These are phyloP conservation scores for Golubevia pallescens DNA, from an alignment of 1,284 basidiomycete species.

Conservation along the genomic window DNA sequence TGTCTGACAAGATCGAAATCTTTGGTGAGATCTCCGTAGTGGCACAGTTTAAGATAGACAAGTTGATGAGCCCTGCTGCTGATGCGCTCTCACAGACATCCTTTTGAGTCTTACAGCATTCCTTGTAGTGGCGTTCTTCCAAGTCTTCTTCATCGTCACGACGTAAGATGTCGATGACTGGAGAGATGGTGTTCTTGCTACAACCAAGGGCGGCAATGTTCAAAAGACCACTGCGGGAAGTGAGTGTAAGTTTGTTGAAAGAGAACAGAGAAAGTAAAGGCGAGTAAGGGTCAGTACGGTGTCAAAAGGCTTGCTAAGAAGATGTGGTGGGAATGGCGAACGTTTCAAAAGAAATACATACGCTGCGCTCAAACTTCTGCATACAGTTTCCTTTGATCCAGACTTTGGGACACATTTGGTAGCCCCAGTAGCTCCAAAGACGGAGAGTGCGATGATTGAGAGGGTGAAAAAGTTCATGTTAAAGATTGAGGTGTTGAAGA, in stretches of 20 bases:
- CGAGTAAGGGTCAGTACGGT: neutral
- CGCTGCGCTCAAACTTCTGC: too few relatives aligned
- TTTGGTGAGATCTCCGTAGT: neutral
- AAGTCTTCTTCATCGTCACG: neutral
- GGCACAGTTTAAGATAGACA: neutral
- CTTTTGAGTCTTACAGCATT: neutral
- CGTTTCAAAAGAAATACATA: too few relatives aligned
- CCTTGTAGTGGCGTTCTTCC: neutral
- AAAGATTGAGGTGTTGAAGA: too few relatives aligned
- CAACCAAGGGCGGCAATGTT: neutral
- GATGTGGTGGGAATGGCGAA: too few relatives aligned
- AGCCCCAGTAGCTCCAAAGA: too few relatives aligned
- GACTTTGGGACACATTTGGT: too few relatives aligned
- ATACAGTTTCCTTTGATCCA: too few relatives aligned
- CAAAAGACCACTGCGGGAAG: neutral
- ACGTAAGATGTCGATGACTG: neutral
- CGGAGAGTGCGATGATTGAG: too few relatives aligned
- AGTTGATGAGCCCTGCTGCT: neutral
- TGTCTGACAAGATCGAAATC: neutral
- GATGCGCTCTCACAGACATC: neutral
- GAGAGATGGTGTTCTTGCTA: neutral
- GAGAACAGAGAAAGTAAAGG: neutral
- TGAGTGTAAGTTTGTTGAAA: neutral
- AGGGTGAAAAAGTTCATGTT: too few relatives aligned
- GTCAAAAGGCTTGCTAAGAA: too few relatives aligned